Conservation (phyloP, 495 filamentous ascomycete species). For the Glarea lozoyensis region DNA sequence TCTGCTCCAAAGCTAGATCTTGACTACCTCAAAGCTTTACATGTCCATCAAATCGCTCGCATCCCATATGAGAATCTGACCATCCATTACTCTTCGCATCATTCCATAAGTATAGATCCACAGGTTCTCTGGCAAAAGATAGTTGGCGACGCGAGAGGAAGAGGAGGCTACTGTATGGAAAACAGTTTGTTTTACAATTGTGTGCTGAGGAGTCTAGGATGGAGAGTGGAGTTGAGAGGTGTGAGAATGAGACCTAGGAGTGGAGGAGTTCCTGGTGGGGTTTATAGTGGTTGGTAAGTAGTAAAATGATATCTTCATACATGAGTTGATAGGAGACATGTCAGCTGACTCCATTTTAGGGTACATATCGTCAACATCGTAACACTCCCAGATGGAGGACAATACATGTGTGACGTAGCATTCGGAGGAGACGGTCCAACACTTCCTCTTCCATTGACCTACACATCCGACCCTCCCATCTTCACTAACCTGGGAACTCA, state of each 20-base stretch:
- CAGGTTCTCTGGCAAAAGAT: conserved; percentile 56
- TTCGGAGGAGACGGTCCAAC: conserved; percentile 43
- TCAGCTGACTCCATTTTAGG: conserved; percentile 28
- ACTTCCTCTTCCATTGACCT: conserved; percentile 11
- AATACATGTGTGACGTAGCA: conserved; percentile 60
- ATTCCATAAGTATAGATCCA: conserved; percentile 45
- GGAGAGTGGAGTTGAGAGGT: conserved; percentile 37
- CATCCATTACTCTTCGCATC: conserved; percentile 38
- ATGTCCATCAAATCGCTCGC: conserved; percentile 42
- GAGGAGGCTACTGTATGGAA: conserved; percentile 77
- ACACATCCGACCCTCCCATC: not conserved
- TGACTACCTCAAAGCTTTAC: conserved; percentile 28
- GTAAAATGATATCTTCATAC: too few species aligned
- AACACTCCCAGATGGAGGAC: conserved; percentile 33
- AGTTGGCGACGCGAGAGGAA: conserved; percentile 36
- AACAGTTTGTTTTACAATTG: conserved; percentile 57
- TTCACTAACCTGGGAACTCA: conserved; percentile 24
- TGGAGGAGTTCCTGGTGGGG: conserved; percentile 28
- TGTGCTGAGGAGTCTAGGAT: conserved; percentile 56
- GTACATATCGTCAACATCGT: conserved; percentile 66
- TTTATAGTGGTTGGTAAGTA: conserved; percentile 38
- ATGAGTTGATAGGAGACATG: too few species aligned
- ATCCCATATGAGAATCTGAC: conserved; percentile 67
- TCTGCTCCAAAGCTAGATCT: conserved; percentile 16
- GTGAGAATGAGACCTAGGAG: conserved; percentile 19